Evolutionary conservation across 2,329 filamentous ascomycete genomes (phyloP).

Genomic region (Sclerotinia borealis): DNA sequence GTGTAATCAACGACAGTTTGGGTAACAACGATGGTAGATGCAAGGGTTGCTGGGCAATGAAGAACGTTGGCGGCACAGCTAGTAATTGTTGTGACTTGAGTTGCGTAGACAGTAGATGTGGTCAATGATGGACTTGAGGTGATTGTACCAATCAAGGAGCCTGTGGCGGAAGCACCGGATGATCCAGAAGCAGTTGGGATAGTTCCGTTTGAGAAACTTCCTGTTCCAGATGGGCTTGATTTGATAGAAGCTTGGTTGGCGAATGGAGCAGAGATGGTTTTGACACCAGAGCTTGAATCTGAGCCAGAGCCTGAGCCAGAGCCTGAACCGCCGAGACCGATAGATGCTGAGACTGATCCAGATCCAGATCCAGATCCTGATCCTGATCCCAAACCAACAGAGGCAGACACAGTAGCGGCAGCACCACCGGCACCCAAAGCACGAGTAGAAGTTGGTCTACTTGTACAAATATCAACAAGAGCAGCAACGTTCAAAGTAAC

Average conservation of each 20-base stretch:
- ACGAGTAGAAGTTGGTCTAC: not conserved
- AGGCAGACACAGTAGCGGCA: not conserved
- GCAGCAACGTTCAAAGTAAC: constrained; percentile 16
- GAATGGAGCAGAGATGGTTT: not conserved
- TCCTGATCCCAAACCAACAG: no score
- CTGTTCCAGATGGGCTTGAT: not conserved
- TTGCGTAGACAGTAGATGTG: constrained; percentile 19
- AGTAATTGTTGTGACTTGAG: constrained; percentile 15
- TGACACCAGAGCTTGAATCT: not conserved
- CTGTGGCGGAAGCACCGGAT: not conserved
- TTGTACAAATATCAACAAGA: not conserved
- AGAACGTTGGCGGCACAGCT: constrained; percentile 18
- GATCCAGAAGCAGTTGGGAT: not conserved
- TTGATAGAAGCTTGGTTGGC: not conserved
- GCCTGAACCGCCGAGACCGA: not conserved
- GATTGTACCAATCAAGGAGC: constrained; percentile 9
- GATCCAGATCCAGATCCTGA: not conserved
- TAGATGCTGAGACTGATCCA: not conserved
- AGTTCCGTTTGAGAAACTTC: not conserved
- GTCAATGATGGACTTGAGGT: constrained; percentile 15
- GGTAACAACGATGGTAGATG: constrained; percentile 15
- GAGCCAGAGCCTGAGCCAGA: not conserved
- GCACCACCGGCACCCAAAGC: not conserved
- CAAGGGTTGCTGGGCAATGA: constrained; percentile 16
- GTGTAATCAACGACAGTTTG: constrained; percentile 17